Evolutionary conservation across 1,284 basidiomycete genomes (phyloP), one percentile per base, ranked within the genome.

Genomic region (Mycena citricolor): DNA sequence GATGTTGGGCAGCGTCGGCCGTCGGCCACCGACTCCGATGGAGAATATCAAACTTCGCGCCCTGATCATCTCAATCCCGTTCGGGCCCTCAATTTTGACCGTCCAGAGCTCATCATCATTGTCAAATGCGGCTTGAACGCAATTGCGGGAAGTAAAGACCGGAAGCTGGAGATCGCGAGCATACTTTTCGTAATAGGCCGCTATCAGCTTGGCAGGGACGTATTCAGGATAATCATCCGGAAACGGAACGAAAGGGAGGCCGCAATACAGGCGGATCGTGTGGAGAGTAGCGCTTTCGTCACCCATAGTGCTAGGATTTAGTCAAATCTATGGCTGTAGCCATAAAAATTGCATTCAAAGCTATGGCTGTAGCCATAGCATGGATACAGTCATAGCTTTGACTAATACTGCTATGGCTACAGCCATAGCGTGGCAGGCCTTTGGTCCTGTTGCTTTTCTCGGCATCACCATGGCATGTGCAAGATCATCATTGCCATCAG

Each of bases 201-300:
- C 42, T n/a, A 52, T 46, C 22, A 49, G 36, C 32, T 49, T 52
- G 13, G 51, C 51, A 16, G 51, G 46, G 12, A 52, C 36, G 30
- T 23, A 52, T 32, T 39, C 19, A 17, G 51, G 51, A 25, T 45
- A 52, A 33, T 52, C 51, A 21, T 17, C 26, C 2, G 51, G 51
- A 30, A 52, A 45, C 4, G 44, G 41, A 13, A 52, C 8, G 29
- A 45, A 52, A 14, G 51, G 51, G 5, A 52, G 43, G 12, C 51
- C 51, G 24, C 51, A 45, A 20, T 45, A 49, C 2, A 42, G 11
- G 8, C 51, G 51, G 4, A 43, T 52, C 8, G 51, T 52, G 21
- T 52, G 51, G 12, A 52, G 40, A 16, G 43, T 52, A 2, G 51
- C 37, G 46, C 51, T 49, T 10, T 45, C 46, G 30, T 52, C 48